phyloP scores from a whole-genome alignment of 2,329 filamentous ascomycete genomes.

The Arachnomyces sp. region DNA sequence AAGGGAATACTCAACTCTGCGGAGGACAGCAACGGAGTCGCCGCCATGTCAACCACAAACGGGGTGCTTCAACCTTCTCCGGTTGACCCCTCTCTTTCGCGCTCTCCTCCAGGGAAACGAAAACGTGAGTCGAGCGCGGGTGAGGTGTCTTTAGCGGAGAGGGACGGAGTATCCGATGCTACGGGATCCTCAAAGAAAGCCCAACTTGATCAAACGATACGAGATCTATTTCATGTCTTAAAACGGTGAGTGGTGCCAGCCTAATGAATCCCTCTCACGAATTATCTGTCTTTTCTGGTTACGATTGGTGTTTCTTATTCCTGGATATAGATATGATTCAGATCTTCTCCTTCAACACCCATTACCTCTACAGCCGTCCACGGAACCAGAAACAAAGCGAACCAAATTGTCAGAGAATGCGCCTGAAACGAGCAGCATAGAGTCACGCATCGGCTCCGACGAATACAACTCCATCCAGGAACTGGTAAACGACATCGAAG shows the following conservation, averaged over 20 bases:
- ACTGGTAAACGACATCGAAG: constrained; percentile 36
- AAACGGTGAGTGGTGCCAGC: constrained; percentile 21
- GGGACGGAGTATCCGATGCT: constrained; percentile 7
- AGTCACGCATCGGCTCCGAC: constrained; percentile 29
- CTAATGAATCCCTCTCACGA: background rate
- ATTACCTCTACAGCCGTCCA: constrained; percentile 23
- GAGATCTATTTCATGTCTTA: constrained; percentile 26
- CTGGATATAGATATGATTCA: constrained; percentile 31
- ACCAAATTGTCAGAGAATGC: constrained; percentile 31
- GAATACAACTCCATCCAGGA: constrained; percentile 34
- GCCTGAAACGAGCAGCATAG: constrained; percentile 27
- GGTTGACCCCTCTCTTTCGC: constrained; percentile 19
- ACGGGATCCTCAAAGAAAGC: constrained; percentile 18
- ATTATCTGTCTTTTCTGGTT: background rate
- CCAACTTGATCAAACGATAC: constrained; percentile 27
- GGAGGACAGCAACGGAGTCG: constrained; percentile 26
- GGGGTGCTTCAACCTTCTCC: constrained; percentile 24
- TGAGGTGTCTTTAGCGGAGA: constrained; percentile 21
- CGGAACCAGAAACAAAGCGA: constrained; percentile 36
- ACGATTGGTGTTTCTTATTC: constrained; percentile 1
- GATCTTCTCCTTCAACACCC: constrained; percentile 35
- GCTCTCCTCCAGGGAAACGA: constrained; percentile 33
- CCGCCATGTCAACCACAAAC: constrained; percentile 25
- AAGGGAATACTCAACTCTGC: no score
- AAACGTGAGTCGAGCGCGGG: constrained; percentile 31